Conservation (phyloP, 2,329 filamentous ascomycete species). For the Ceratocystis ficicola region DNA sequence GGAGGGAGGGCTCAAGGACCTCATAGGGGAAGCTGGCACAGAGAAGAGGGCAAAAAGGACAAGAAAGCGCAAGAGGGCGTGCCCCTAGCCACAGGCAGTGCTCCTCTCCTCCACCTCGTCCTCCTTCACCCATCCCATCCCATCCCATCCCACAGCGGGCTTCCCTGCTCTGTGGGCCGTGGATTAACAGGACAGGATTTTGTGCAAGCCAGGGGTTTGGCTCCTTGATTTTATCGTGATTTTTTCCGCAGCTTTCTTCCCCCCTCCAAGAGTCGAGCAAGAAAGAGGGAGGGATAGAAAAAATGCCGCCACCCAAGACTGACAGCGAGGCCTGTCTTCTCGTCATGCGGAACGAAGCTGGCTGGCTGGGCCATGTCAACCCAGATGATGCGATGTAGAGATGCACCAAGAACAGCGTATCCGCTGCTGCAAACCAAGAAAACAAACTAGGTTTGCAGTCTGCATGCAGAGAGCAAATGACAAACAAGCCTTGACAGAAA, state of each 20-base stretch:
- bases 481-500: neutral
- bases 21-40: constrained; percentile 1
- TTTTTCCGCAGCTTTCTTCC: neutral
- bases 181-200: constrained; percentile 10
- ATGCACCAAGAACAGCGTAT: neutral
- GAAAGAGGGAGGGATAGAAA: neutral
- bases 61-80: neutral
- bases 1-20: neutral
- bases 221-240: neutral
- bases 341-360: neutral
- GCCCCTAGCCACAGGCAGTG: constrained; percentile 5
- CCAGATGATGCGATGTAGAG: neutral
- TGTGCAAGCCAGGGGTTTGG: neutral
- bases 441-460: neutral
- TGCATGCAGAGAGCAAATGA: neutral
- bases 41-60: neutral
- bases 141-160: neutral
- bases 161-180: constrained; percentile 1
- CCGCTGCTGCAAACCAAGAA: too few relatives aligned
- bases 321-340: neutral
- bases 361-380: neutral
- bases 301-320: neutral
- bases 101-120: neutral
- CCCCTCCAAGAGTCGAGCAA: neutral
- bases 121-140: neutral